Percentiles rank a stretch among this genome's conserved stretches.
Conservation (phyloP, 2,329 filamentous ascomycete genomes). For the Fusarium sp. region DNA sequence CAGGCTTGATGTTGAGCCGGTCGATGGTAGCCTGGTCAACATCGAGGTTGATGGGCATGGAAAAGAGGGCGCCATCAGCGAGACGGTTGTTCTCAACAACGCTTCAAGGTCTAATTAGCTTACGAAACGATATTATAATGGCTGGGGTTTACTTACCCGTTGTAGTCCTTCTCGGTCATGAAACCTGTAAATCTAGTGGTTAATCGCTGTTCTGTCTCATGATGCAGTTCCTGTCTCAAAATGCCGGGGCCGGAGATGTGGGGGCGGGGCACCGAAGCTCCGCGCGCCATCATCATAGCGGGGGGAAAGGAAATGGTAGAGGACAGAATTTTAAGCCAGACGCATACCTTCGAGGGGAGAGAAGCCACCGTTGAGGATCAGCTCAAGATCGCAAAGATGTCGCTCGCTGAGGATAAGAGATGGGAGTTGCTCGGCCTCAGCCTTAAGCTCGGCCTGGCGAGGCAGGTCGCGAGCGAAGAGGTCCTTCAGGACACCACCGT, state of each 20-base stretch:
- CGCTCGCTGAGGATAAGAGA: slow-evolving; percentile 88
- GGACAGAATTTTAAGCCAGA: slow-evolving; percentile 49
- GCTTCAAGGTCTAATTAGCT: slow-evolving; percentile 60
- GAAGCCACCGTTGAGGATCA: slow-evolving; percentile 98
- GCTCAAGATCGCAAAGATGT: slow-evolving; percentile 96
- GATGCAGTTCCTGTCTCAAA: slow-evolving; percentile 19
- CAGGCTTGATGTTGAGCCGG: slow-evolving; percentile 78
- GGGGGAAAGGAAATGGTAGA: slow-evolving; percentile 6
- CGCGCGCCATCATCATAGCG: slow-evolving; percentile 30
- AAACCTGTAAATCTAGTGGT: slow-evolving; percentile 71
- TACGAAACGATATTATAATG: neutral
- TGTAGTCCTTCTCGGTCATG: slow-evolving; percentile 97
- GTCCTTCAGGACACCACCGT: slow-evolving; percentile 97
- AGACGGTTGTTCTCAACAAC: slow-evolving; percentile 92
- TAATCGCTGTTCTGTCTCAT: slow-evolving; percentile 24
- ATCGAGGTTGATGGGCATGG: slow-evolving; percentile 96
- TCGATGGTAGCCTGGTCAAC: slow-evolving; percentile 80
- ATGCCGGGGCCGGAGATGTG: slow-evolving; percentile 33
- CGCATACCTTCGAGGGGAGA: slow-evolving; percentile 89
- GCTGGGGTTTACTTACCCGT: slow-evolving; percentile 70
- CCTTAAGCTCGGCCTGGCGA: slow-evolving; percentile 79
- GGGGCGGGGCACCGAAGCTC: slow-evolving; percentile 40
- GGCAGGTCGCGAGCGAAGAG: slow-evolving; percentile 92
- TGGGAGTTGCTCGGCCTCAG: slow-evolving; percentile 87
- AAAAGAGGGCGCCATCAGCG: slow-evolving; percentile 88